Evolutionary conservation across 352 stramenopile genomes (phyloP).

Genomic region (Globisporangium radiosum): DNA sequence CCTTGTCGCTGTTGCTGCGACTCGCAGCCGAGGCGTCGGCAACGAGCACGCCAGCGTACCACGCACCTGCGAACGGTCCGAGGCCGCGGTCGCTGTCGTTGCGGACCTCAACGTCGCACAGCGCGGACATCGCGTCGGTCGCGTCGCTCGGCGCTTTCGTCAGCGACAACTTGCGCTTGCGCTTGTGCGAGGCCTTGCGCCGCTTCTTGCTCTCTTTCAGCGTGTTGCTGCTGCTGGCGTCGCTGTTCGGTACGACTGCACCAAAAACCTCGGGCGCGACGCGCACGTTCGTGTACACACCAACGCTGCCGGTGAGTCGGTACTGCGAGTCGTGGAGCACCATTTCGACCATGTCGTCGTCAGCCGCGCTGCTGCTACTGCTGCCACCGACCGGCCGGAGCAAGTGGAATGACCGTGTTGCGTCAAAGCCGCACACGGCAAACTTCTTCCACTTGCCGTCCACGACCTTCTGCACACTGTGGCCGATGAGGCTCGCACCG

Average conservation of each 20-base stretch:
- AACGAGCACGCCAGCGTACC: slow-evolving; percentile 47
- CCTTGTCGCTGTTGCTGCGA: not conserved
- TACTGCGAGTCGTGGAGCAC: slow-evolving; percentile 78
- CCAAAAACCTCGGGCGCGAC: slow-evolving; percentile 53
- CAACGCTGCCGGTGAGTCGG: slow-evolving; percentile 39
- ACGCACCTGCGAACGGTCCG: slow-evolving; percentile 39
- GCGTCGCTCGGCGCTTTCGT: slow-evolving; percentile 14
- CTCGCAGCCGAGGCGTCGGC: slow-evolving; percentile 2
- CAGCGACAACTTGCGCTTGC: slow-evolving; percentile 33
- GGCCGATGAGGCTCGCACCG: slow-evolving; percentile 64
- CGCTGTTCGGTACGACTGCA: slow-evolving; percentile 9
- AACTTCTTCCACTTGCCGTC: slow-evolving; percentile 82
- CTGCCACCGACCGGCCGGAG: slow-evolving; percentile 39
- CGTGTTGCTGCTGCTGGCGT: slow-evolving; percentile 1
- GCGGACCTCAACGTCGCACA: slow-evolving; percentile 45
- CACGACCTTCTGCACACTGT: slow-evolving; percentile 64
- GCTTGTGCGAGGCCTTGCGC: slow-evolving; percentile 50
- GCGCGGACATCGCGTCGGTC: slow-evolving; percentile 5
- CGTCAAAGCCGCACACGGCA: slow-evolving; percentile 62
- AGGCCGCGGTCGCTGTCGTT: slow-evolving; percentile 29
- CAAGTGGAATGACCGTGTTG: slow-evolving; percentile 45
- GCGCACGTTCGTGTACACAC: slow-evolving; percentile 39
- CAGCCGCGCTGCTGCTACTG: not conserved
- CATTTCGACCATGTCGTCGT: slow-evolving; percentile 48
- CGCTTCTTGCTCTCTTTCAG: slow-evolving; percentile 40